Percentiles rank a stretch among this genome's conserved stretches.
These are phyloP conservation scores for Cubamyces lactineus DNA, from an alignment of 768 basidiomycete species.

Conservation along the genomic window DNA sequence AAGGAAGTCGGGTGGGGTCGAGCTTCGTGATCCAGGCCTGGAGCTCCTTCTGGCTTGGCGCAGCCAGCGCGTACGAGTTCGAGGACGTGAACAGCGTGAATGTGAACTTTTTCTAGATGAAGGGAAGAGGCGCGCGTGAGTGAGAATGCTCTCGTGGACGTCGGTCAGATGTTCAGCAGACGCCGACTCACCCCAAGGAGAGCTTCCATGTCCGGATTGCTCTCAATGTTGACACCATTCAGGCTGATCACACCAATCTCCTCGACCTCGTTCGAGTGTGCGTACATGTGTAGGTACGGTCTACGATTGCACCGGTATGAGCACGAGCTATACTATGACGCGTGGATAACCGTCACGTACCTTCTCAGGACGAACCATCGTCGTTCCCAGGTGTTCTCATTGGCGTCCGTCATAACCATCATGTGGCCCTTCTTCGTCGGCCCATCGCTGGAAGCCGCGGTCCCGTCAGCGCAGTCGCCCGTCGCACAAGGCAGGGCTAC, in stretches of 20 bases:
- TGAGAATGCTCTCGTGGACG: no score
- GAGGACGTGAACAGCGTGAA: constrained; percentile 92
- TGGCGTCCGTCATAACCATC: constrained; percentile 79
- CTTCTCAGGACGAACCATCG: constrained; percentile 87
- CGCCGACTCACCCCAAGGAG: constrained; percentile 71
- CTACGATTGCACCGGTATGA: constrained; percentile 42
- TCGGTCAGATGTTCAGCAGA: no score
- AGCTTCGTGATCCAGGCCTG: constrained; percentile 84
- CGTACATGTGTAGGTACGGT: constrained; percentile 88
- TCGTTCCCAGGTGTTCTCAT: constrained; percentile 78
- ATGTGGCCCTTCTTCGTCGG: constrained; percentile 86
- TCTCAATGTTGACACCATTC: constrained; percentile 81
- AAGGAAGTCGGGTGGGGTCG: constrained; percentile 68
- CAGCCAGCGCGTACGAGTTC: constrained; percentile 89
- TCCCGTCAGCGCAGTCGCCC: constrained; percentile 6
- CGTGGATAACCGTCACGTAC: constrained; percentile 43
- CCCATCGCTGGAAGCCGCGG: constrained; percentile 58
- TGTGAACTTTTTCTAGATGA: constrained; percentile 71
- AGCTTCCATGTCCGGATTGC: constrained; percentile 84
- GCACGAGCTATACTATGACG: not conserved
- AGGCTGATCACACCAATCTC: constrained; percentile 85
- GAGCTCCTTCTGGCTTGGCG: constrained; percentile 80
- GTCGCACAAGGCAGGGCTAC: constrained; percentile 24
- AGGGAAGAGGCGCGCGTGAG: not conserved
- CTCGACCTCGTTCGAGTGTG: constrained; percentile 81